Base-by-base conservation (phyloP, 1,284 basidiomycete genomes). In the Cryptococcus deneoformans region DNA sequence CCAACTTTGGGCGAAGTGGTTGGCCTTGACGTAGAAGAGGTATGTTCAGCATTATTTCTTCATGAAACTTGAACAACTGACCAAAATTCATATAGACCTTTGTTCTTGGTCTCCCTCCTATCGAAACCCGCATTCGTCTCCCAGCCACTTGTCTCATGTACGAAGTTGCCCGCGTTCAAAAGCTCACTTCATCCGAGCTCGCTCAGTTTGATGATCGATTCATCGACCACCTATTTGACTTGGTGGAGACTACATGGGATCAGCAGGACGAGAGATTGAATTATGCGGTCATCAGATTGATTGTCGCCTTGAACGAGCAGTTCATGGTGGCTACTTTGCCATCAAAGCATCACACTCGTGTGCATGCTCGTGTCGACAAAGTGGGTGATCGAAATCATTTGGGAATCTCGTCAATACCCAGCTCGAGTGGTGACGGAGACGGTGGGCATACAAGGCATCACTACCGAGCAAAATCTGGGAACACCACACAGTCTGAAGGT, bases 261-360 rank as follows among this genome's bases (percentile, higher is more conserved):
- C 85, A 90, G 77, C 85, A 87, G 14, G 94, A 98, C 69, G 96
- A 99, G 62, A 84, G 86, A 0, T 87, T 96, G 75, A 97, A 96
- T 70, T 97, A 97, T 73, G 87, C 89, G 1, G 86, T 96, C 37
- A 93, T 97, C 74, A 93, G 92, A 72, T 82, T 97, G 44, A 87
- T 97, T 63, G 92, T 92, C 44, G 89, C 95, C 0, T 82, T 99
- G 43, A 98, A 98, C 72, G 95, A 99, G 77, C 95, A 99, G 76
- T 98, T 96, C 79, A 98, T 99, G 95, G 92, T 98, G 8, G 86
- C 82, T 0, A 75, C 80, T 2, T 60, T 82, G 37, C 71, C 70
- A 3, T 54, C 62, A 48, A 69, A 63, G 52, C 46, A 35, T 38
- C 29, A 29, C 29, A 29, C 29, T 29, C 29, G 29, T 29, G 29